phyloP scores from a whole-genome alignment of 2,329 filamentous ascomycete genomes.

The Diaporthe sp. region DNA sequence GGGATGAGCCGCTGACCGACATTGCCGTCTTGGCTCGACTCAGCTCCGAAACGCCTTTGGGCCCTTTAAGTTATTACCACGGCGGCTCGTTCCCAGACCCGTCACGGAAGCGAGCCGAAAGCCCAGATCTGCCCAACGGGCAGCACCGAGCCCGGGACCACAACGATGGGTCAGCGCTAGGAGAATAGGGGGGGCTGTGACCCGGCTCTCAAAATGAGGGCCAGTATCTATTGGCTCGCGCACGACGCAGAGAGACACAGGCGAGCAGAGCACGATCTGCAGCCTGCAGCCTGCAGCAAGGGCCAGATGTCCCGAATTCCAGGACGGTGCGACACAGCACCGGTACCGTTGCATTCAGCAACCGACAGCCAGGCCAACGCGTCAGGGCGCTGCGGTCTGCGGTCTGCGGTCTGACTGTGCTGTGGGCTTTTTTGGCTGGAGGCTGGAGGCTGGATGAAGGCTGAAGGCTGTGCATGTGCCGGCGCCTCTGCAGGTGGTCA shows the following conservation, averaged over 20 bases:
- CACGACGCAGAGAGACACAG: not conserved
- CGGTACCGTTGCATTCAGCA: not conserved
- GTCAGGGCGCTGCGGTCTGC: not conserved
- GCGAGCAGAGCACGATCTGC: conserved; percentile 16
- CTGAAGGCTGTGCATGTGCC: not conserved
- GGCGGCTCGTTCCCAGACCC: not conserved
- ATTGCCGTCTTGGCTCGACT: conserved; percentile 19
- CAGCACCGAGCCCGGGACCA: conserved; percentile 2
- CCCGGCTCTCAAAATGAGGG: not conserved
- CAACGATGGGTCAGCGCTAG: conserved; percentile 8
- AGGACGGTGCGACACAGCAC: too few relatives aligned
- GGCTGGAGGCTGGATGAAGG: not conserved
- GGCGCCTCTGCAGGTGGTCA: conserved; percentile 6
- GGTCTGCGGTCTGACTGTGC: not conserved
- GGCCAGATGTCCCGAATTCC: not conserved
- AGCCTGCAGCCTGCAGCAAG: conserved; percentile 5
- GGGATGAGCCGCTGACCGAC: not conserved
- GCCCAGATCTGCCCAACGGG: not conserved
- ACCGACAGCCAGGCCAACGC: not conserved
- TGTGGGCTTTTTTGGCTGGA: not conserved
- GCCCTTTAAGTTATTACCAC: conserved; percentile 8
- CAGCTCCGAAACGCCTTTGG: conserved; percentile 17
- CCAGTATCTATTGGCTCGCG: not conserved
- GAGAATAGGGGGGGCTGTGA: conserved; percentile 8
- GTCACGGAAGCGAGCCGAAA: conserved; percentile 3